Evolutionary conservation across 768 basidiomycete species (phyloP), one percentile per base, ranked within the genome.

Genomic region (Amanita jacksonii): DNA sequence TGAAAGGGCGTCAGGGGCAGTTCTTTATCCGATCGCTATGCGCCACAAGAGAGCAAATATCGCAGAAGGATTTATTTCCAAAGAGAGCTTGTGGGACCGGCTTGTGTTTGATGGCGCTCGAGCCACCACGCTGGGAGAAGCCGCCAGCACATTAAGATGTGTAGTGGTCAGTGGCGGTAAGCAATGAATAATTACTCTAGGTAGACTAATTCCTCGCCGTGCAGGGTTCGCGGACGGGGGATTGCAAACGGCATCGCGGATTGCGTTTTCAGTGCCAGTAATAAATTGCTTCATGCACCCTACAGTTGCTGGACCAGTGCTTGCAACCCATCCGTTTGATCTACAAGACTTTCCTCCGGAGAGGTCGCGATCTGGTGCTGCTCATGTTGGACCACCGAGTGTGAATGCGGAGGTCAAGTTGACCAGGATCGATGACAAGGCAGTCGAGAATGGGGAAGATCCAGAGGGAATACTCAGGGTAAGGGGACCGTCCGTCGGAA

Each of bases 361-460:
- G 3, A 58, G 60, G 15, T 52, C 60, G 4, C 47, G 52, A 5
- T 60, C 64, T 28, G 43, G 57, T 1, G 52, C 61, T 23, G 69
- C 72, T 3, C 72, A 72, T 52, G 74, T 76, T 9, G 92, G 91
- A 3, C 81, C 90, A 3, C 92, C 93, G 2, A 74, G 79, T n/a
- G 69, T 81, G 43, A 93, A 93, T 54, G 67, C 91, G 0, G 93
- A 96, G 60, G 79, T 75, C 4, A 84, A 90, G 57, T 68, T 97
- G n/a, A 56, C 72, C 0, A 79, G 72, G 0, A 74, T 87, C 8
- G 67, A 81, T 33, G 87, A 93, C 43, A 68, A 66, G 1, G 59
- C 61, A 8, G 66, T 88, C 6, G 87, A 87, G 56, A 61, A 53
- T 2, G 86, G 84, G 2, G 70, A 51, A 2, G 82, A 89, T 52